phyloP scores from a whole-genome alignment of 2,329 filamentous ascomycete genomes.

The Akanthomyces muscarius region DNA sequence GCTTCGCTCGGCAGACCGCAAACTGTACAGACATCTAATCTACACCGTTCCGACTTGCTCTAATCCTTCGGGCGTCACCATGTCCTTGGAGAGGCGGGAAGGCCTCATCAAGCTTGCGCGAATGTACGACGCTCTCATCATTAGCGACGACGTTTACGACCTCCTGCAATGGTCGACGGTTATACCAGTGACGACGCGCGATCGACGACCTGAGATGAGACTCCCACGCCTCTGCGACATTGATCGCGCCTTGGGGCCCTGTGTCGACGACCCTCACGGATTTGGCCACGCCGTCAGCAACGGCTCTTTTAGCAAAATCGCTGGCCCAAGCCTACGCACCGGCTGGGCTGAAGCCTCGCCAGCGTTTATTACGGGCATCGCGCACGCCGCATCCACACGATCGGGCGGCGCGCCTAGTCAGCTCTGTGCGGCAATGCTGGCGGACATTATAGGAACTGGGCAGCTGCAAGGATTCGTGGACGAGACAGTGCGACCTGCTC shows the following conservation, averaged over 20 bases:
- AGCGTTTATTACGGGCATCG: constrained; percentile 47
- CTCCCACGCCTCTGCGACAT: constrained; percentile 79
- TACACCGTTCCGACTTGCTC: constrained; percentile 86
- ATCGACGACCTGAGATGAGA: constrained; percentile 38
- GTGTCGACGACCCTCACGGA: constrained; percentile 36
- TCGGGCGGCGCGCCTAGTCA: constrained; percentile 57
- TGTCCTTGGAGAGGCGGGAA: constrained; percentile 66
- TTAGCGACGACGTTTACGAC: constrained; percentile 92
- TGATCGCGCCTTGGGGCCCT: constrained; percentile 62
- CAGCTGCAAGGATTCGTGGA: constrained; percentile 42
- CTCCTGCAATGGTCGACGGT: constrained; percentile 72
- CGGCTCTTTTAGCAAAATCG: constrained; percentile 84
- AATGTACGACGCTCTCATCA: constrained; percentile 73
- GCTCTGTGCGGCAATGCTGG: constrained; percentile 49
- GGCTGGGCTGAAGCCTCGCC: constrained; percentile 80
- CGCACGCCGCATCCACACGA: constrained; percentile 49
- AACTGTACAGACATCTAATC: constrained; percentile 81
- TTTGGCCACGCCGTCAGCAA: constrained; percentile 85
- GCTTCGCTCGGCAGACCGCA: constrained; percentile 53
- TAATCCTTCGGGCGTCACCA: constrained; percentile 82
- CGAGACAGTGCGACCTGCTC: constrained; percentile 38
- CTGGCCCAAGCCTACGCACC: constrained; percentile 73
- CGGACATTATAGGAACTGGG: constrained; percentile 43
- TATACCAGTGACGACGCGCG: constrained; percentile 28
- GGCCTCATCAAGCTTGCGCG: constrained; percentile 73